These are phyloP conservation scores for Botryotinia convoluta DNA, from an alignment of 2,329 filamentous ascomycete species.

Conservation along the genomic window DNA sequence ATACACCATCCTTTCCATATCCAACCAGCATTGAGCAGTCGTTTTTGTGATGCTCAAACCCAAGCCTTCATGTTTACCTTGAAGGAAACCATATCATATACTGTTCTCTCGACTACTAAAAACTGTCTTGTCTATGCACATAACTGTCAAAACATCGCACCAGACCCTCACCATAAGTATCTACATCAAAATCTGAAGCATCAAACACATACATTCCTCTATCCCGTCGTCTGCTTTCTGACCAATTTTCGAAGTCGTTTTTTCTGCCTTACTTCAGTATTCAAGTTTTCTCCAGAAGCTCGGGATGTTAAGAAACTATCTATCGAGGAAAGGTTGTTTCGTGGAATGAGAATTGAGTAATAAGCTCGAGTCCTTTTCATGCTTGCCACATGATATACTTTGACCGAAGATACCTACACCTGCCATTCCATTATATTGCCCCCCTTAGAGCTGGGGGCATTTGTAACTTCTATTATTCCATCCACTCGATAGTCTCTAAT, in stretches of 20 bases:
- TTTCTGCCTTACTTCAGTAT: rapidly evolving
- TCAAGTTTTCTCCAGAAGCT: rapidly evolving
- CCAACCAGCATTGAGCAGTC: not conserved
- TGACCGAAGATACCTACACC: not conserved
- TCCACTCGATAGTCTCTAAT: not conserved
- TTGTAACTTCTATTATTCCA: not conserved
- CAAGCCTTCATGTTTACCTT: no score
- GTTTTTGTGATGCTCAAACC: not conserved
- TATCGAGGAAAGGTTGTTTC: not conserved
- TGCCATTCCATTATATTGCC: rapidly evolving
- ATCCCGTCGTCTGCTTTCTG: no score
- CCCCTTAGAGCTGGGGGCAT: not conserved
- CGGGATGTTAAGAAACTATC: no score
- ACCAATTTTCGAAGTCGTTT: not conserved
- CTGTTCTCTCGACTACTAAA: not conserved
- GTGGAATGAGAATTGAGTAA: not conserved
- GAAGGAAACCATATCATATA: not conserved
- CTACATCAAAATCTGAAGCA: no score
- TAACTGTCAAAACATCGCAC: not conserved
- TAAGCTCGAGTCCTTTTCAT: not conserved
- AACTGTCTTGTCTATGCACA: not conserved
- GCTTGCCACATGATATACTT: not conserved
- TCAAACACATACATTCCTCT: not conserved
- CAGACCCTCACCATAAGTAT: not conserved
- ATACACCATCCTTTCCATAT: not conserved